Conservation (phyloP, 2,329 filamentous ascomycete genomes). For the Eutypa lata region DNA sequence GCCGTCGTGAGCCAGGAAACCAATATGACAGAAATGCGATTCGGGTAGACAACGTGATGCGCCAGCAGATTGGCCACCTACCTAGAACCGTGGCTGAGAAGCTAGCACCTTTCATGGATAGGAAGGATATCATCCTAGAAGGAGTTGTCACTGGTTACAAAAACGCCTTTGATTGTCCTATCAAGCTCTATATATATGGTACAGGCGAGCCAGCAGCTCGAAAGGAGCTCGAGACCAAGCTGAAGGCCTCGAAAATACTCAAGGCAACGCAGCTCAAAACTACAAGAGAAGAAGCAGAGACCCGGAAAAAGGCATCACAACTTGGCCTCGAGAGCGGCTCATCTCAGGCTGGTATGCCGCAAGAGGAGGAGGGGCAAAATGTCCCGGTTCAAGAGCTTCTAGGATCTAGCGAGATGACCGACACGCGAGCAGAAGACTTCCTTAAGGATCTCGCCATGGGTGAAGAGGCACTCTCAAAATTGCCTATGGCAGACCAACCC, state of each 20-base stretch:
- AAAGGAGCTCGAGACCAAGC: slow-evolving; percentile 52
- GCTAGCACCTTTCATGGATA: slow-evolving; percentile 69
- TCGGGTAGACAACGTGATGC: slow-evolving; percentile 72
- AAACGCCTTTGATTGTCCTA: slow-evolving; percentile 66
- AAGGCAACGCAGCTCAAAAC: slow-evolving; percentile 53
- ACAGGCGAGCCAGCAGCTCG: slow-evolving; percentile 53
- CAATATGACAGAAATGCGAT: slow-evolving; percentile 74
- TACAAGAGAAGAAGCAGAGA: slow-evolving; percentile 51
- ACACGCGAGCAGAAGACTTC: slow-evolving; percentile 62
- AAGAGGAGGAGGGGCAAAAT: slow-evolving; percentile 28
- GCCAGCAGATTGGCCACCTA: slow-evolving; percentile 75
- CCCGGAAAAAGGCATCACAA: slow-evolving; percentile 40
- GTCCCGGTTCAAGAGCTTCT: slow-evolving; percentile 62
- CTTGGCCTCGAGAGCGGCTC: slow-evolving; percentile 36
- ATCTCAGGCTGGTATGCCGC: slow-evolving; percentile 32
- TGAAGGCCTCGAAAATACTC: slow-evolving; percentile 65
- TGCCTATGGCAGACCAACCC: slow-evolving; percentile 73
- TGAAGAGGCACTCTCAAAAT: slow-evolving; percentile 65
- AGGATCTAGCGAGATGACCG: slow-evolving; percentile 62
- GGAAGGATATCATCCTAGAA: slow-evolving; percentile 61
- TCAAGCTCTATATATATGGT: slow-evolving; percentile 68
- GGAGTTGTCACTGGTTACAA: slow-evolving; percentile 67
- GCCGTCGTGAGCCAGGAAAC: slow-evolving; percentile 61
- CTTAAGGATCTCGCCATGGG: slow-evolving; percentile 68
- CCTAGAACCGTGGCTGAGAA: slow-evolving; percentile 65